phyloP scores from a whole-genome alignment of 176 grass and related monocot genomes.

The Triticum monococcum region DNA sequence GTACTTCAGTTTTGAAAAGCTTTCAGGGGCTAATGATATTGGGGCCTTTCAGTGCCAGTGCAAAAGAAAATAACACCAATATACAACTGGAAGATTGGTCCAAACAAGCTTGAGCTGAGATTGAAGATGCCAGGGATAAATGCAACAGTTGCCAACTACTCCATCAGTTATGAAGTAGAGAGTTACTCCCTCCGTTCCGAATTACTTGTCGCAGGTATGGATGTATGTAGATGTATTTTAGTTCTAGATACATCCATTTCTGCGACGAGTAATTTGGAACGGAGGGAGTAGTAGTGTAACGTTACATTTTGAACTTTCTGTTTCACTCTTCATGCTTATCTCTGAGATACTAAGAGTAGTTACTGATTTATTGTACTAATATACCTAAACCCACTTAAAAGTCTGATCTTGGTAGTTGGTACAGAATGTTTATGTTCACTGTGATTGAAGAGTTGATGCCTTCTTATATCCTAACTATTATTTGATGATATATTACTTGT shows the following conservation, averaged over 20 bases:
- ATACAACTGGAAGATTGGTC: neutral
- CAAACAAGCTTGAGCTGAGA: neutral
- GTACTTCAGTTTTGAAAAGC: constrained; percentile 3
- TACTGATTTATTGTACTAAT: constrained; percentile 6
- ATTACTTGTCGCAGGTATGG: too few species aligned
- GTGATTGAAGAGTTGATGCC: neutral
- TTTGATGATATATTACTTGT: neutral
- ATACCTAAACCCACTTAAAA: neutral
- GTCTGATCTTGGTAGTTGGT: constrained; percentile 8
- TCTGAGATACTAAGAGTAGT: neutral
- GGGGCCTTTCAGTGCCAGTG: neutral
- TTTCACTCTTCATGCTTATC: constrained; percentile 18
- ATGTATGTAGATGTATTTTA: too few species aligned
- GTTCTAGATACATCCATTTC: too few species aligned
- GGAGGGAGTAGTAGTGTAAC: constrained; percentile 9
- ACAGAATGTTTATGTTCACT: constrained; percentile 1
- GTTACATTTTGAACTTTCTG: neutral
- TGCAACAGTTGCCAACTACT: neutral
- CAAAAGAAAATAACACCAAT: neutral
- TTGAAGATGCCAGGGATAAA: constrained; percentile 9
- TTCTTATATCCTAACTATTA: neutral
- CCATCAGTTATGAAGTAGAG: neutral
- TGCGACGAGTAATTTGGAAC: too few species aligned
- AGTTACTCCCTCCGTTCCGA: too few species aligned
- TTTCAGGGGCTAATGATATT: neutral